Evolutionary conservation across 108 stramenopile genomes (phyloP).

Genomic region (Nannochloropsis salina): DNA sequence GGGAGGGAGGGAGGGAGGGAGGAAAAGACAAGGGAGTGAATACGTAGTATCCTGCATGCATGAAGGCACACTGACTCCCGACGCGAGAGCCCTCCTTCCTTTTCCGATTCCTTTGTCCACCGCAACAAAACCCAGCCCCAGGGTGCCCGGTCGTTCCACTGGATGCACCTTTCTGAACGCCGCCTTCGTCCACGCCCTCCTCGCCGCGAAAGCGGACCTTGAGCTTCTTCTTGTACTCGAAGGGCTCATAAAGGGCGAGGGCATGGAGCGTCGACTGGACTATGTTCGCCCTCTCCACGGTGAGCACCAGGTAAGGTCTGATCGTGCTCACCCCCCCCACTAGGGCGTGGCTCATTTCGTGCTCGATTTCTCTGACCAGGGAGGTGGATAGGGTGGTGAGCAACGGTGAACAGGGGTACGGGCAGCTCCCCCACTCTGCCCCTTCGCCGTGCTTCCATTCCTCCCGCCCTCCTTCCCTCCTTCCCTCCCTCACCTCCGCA

Average conservation of each 20-base stretch:
- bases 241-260: constrained; percentile 23
- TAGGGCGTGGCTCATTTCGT: neutral
- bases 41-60: too few relatives aligned
- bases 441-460: neutral
- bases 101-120: too few relatives aligned
- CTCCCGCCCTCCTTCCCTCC: neutral
- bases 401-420: neutral
- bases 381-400: neutral
- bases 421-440: neutral
- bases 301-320: constrained; percentile 31
- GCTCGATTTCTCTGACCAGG: neutral
- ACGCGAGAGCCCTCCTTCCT: too few relatives aligned
- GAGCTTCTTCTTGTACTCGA: constrained; percentile 46
- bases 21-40: neutral
- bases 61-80: too few relatives aligned
- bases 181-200: constrained; percentile 47
- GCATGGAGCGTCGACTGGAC: constrained; percentile 22
- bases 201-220: constrained; percentile 44
- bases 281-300: constrained; percentile 30
- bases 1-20: neutral
- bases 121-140: too few relatives aligned
- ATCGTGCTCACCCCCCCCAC: neutral
- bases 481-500: constrained; percentile 23
- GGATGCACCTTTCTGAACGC: constrained; percentile 37
- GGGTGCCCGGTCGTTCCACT: too few relatives aligned